Evolutionary conservation across 441 rosid species (phyloP), one percentile per base, ranked within the genome.

Genomic region (Populus hybrid): DNA sequence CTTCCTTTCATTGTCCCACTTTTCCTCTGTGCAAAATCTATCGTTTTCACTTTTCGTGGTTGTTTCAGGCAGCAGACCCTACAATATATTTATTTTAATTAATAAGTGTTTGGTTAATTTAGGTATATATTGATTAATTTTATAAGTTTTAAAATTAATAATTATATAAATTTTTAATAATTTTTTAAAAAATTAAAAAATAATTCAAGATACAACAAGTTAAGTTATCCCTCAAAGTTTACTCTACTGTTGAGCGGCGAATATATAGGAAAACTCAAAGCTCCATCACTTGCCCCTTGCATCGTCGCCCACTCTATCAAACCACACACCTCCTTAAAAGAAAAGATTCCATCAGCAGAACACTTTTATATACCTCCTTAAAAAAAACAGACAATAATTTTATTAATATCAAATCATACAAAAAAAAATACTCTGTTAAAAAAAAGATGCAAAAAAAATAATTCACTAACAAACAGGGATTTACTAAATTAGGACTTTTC

Each of bases 201-300:
- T 24, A 24, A 24, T 24, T 24, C 26, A 24, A 24, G 26, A 24
- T 24, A 24, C 26, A 24, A 24, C 26, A 24, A 24, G 1, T 5
- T 32, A 32, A 34, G 6, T 5, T 0, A 32, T 1, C 1, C 7
- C 0, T 34, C 0, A 81, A 82, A 38, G 18, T 40, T 67, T 81
- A 84, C 85, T 78, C 75, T 50, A 10, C 10, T 80, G 86, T 59
- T 78, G 63, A 63, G 87, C 40, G 84, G 77, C 85, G 79, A 82
- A 50, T 73, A n/a, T 32, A 67, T 75, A 12, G 81, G 75, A 82
- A 85, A 21, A 63, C 84, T 77, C 82, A 76, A 84, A 42, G 28
- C 81, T 73, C 89, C 92, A 89, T 87, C 75, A 81, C 89, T 80
- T 81, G 80, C 84, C 84, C 92, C 89, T 80, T 82, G 81, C 89